Conservation (phyloP, 2,329 filamentous ascomycete species). For the Botrytis fragariae region DNA sequence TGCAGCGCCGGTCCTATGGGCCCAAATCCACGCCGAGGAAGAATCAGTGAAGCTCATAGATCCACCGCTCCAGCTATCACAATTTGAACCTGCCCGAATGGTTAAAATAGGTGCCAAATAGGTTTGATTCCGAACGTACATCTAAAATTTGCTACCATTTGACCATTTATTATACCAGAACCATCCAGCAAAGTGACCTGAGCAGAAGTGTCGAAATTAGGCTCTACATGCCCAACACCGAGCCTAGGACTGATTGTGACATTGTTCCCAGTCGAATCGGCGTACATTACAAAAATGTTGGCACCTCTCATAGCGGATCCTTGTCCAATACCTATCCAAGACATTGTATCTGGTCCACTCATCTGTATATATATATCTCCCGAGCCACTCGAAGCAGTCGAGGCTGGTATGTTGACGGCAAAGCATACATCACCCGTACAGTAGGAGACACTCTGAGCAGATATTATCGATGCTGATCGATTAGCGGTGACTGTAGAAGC, state of each 20-base stretch:
- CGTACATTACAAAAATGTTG: constrained; percentile 60
- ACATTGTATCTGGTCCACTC: constrained; percentile 49
- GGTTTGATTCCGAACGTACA: constrained; percentile 41
- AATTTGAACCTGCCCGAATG: constrained; percentile 46
- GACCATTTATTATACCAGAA: constrained; percentile 50
- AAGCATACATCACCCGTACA: constrained; percentile 39
- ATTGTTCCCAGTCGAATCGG: constrained; percentile 49
- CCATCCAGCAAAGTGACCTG: constrained; percentile 51
- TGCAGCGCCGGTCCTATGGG: constrained; percentile 45
- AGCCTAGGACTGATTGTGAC: constrained; percentile 56
- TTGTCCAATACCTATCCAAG: constrained; percentile 57
- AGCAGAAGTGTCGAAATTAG: constrained; percentile 43
- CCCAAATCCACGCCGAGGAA: constrained; percentile 51
- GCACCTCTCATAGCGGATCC: constrained; percentile 52
- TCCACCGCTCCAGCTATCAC: constrained; percentile 51
- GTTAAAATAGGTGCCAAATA: constrained; percentile 16
- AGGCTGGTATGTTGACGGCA: constrained; percentile 52
- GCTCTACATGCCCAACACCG: constrained; percentile 45
- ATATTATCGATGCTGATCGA: constrained; percentile 24
- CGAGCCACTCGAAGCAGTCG: constrained; percentile 48
- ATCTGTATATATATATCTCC: constrained; percentile 60
- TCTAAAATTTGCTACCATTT: constrained; percentile 55
- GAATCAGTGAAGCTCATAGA: constrained; percentile 47
- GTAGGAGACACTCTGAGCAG: constrained; percentile 28
- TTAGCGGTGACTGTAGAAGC: background rate